Conservation (phyloP, 768 basidiomycete genomes). For the Collybia sordida region DNA sequence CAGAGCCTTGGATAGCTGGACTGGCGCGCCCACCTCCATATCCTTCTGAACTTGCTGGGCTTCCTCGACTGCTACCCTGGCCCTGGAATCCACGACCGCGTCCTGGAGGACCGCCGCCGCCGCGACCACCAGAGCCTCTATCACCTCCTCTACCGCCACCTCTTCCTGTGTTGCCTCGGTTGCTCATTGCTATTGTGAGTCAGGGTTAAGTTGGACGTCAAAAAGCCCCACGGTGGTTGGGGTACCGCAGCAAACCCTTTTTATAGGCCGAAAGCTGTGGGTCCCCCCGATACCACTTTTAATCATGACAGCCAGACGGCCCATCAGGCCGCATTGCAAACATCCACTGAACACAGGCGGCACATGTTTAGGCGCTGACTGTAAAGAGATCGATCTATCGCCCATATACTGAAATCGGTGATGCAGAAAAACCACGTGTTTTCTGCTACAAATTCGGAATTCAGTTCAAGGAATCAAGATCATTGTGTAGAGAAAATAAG, state of each 20-base stretch:
- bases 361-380: no score
- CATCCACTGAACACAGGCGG: no score
- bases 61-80: slow-evolving; percentile 1
- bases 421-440: no score
- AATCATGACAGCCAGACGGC: no score
- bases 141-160: slow-evolving; percentile 17
- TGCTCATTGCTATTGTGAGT: slow-evolving; percentile 14
- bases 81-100: slow-evolving; percentile 9
- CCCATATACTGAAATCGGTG: no score
- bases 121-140: slow-evolving; percentile 6
- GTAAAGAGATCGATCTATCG: no score
- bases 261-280: neutral
- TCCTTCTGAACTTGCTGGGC: slow-evolving; percentile 11
- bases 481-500: no score
- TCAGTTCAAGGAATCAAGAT: no score
- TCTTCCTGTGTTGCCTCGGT: slow-evolving; percentile 14
- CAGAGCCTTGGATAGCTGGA: slow-evolving; percentile 11
- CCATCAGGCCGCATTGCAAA: no score
- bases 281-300: neutral
- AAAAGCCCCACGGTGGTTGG: neutral
- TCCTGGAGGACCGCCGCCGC: slow-evolving; percentile 13
- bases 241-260: neutral
- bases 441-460: no score
- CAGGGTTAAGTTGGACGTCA: neutral
- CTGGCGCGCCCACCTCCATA: slow-evolving; percentile 18